A percentile compares a stretch with the other conserved stretches of the same genome.
phyloP scores from a whole-genome alignment of 352 stramenopile species.

The Phytophthora rubi region DNA sequence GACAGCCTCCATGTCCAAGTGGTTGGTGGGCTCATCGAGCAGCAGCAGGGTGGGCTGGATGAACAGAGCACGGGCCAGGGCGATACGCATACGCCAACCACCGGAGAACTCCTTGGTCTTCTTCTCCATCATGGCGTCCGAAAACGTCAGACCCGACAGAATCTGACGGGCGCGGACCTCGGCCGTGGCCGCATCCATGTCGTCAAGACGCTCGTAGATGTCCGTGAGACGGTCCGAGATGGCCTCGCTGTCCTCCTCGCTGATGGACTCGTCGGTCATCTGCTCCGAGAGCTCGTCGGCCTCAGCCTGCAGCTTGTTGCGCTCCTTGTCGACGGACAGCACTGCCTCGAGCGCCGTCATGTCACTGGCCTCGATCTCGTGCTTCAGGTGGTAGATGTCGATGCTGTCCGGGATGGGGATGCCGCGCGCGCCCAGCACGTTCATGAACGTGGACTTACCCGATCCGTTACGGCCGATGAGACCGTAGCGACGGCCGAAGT shows the following conservation, averaged over 20 bases:
- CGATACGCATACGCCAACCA: constrained; percentile 97
- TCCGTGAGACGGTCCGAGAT: constrained; percentile 94
- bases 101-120: constrained; percentile 95
- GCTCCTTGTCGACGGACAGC: constrained; percentile 95
- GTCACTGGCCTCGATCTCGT: constrained; percentile 95
- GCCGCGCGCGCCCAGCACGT: constrained; percentile 94
- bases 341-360: constrained; percentile 96
- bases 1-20: constrained; percentile 98
- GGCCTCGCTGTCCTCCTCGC: constrained; percentile 83
- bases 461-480: constrained; percentile 97
- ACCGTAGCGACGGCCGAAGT: constrained; percentile 97
- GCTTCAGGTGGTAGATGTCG: constrained; percentile 97
- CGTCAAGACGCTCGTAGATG: constrained; percentile 95
- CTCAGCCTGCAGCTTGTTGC: constrained; percentile 92
- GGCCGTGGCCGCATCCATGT: constrained; percentile 94
- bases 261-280: constrained; percentile 88
- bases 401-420: constrained; percentile 96
- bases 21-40: constrained; percentile 96
- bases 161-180: constrained; percentile 94
- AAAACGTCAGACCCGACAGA: constrained; percentile 96
- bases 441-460: constrained; percentile 98
- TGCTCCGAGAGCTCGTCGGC: constrained; percentile 93
- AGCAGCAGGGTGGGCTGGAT: constrained; percentile 95
- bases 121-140: constrained; percentile 94
- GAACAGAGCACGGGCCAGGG: constrained; percentile 96